Conservation (phyloP, 164 flowering plant species). For the Kalanchoe fedtschenkoi region DNA sequence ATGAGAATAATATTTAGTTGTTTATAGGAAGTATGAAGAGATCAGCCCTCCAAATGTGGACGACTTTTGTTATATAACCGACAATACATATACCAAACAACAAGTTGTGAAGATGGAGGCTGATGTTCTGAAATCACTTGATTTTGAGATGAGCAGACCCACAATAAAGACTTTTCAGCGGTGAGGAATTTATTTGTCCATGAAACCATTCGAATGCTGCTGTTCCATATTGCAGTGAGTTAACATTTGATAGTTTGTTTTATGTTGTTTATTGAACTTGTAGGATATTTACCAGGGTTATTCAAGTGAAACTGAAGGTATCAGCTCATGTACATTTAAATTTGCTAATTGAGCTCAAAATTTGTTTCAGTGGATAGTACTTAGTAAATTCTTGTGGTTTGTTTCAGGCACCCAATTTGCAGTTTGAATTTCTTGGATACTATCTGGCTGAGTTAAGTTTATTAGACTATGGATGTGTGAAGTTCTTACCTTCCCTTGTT, state of each 20-base stretch:
- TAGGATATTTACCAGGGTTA: conserved; percentile 43
- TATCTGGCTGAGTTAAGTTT: conserved; percentile 72
- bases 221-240: not conserved
- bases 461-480: conserved; percentile 49
- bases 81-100: conserved; percentile 62
- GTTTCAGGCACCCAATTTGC: conserved; percentile 38
- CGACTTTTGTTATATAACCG: conserved; percentile 81
- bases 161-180: conserved; percentile 10
- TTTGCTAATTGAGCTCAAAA: not conserved
- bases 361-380: not conserved
- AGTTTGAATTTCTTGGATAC: conserved; percentile 50
- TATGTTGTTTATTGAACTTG: not conserved
- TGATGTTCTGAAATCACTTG: conserved; percentile 48
- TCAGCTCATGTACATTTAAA: not conserved
- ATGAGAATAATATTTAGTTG: not conserved
- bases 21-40: conserved; percentile 68
- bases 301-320: conserved; percentile 31
- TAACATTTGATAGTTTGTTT: not conserved
- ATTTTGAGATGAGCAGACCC: conserved; percentile 48
- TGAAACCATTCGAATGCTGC: not conserved
- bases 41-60: conserved; percentile 70
- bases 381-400: not conserved
- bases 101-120: conserved; percentile 86
- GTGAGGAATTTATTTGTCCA: not conserved
- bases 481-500: conserved; percentile 57